Evolutionary conservation across 2,329 filamentous ascomycete genomes (phyloP).

Genomic region (Aspergillus sergii): DNA sequence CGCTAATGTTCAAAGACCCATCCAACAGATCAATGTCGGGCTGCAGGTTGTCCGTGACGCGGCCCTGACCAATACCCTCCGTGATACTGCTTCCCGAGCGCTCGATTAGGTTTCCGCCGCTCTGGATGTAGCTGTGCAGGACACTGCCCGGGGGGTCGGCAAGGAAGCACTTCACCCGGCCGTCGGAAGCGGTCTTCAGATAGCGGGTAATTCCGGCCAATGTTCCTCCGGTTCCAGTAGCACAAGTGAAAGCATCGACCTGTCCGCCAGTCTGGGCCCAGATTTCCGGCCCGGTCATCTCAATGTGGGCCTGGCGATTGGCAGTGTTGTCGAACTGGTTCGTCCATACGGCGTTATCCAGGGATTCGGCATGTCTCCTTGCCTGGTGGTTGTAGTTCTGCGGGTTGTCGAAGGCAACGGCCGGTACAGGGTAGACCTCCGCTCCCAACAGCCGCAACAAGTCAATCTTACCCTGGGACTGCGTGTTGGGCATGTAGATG

Average conservation of each 20-base stretch:
- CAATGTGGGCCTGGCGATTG: constrained; percentile 90
- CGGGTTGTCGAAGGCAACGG: constrained; percentile 92
- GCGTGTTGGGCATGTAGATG: constrained; percentile 99
- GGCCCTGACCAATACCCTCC: constrained; percentile 95
- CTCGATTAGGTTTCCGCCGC: constrained; percentile 80
- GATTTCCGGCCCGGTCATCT: constrained; percentile 96
- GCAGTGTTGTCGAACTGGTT: constrained; percentile 98
- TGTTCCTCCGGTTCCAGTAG: constrained; percentile 90
- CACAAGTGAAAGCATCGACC: constrained; percentile 92
- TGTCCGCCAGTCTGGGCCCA: constrained; percentile 88
- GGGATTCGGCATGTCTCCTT: constrained; percentile 77
- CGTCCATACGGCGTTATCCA: constrained; percentile 94
- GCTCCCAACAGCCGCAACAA: constrained; percentile 86
- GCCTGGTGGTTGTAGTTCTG: constrained; percentile 99
- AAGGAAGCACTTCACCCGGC: constrained; percentile 81
- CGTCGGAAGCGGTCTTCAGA: constrained; percentile 78
- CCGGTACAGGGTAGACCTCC: constrained; percentile 93
- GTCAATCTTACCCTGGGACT: constrained; percentile 97
- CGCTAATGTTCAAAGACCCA: constrained; percentile 78
- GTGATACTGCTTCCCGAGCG: constrained; percentile 86
- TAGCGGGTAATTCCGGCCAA: constrained; percentile 86
- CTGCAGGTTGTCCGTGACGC: constrained; percentile 90
- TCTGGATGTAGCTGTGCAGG: constrained; percentile 86
- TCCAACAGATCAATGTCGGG: constrained; percentile 84
- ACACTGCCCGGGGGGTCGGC: constrained; percentile 94